Evolutionary conservation across 108 stramenopile genomes (phyloP).

Genomic region (Epithemia pelagica): DNA sequence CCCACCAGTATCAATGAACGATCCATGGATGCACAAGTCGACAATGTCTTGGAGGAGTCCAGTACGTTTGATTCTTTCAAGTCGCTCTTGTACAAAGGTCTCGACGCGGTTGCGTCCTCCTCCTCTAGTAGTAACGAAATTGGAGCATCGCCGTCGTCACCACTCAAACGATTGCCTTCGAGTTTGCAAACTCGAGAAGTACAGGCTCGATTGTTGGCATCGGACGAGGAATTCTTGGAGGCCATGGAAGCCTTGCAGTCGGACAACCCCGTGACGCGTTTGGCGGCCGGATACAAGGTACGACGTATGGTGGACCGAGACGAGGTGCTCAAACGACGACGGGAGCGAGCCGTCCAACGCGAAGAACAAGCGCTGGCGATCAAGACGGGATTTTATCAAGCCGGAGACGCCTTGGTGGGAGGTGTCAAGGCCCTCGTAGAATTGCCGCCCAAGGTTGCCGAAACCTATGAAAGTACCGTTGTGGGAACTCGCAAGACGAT

Average conservation of each 20-base stretch:
- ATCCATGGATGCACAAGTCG: background rate
- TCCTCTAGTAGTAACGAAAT: background rate
- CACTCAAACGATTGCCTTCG: background rate
- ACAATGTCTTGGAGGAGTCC: background rate
- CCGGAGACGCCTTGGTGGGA: constrained; percentile 6
- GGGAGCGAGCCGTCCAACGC: constrained; percentile 1
- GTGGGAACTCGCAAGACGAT: constrained; percentile 7
- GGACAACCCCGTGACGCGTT: constrained; percentile 6
- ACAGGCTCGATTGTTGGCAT: background rate
- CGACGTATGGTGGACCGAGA: background rate
- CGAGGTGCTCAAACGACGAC: background rate
- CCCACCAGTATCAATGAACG: background rate
- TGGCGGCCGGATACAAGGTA: constrained; percentile 2
- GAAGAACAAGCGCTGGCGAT: constrained; percentile 8
- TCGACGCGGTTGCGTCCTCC: background rate
- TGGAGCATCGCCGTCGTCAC: constrained; percentile 1
- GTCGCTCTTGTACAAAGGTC: background rate
- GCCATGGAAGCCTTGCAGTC: constrained; percentile 11
- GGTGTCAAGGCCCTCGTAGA: background rate
- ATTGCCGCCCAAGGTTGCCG: constrained; percentile 11
- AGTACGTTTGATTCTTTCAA: background rate
- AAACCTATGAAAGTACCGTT: constrained; percentile 4
- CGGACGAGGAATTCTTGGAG: constrained; percentile 7
- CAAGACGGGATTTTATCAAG: constrained; percentile 16
- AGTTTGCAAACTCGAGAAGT: background rate